Base-by-base conservation (phyloP, 768 basidiomycete species). In the Podaxis pistillaris region DNA sequence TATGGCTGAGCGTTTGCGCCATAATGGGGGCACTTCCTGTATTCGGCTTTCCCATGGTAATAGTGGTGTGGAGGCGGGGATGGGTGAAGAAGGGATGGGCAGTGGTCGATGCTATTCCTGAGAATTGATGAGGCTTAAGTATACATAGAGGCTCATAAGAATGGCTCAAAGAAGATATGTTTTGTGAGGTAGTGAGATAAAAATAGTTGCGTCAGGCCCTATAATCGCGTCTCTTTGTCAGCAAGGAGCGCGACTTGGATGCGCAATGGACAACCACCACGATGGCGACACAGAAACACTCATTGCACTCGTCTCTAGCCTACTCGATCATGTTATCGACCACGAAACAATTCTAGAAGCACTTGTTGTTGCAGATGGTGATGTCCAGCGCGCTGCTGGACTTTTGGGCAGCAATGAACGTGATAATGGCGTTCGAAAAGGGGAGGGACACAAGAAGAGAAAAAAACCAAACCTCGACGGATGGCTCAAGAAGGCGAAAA, bases 301-400 rank as follows among this genome's bases (percentile, higher is more conserved):
- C 37, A 76, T 93, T 47, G 89, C 84, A 9, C 75, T 90, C 61
- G 83, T 91, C n/a, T 74, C 78, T 15, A 91, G 89, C 69, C 74
- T 90, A 13, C 71, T 91, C 57, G 71, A 58, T 72, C 77, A 37
- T 30, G 19, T 54, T 50, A 1, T 51, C 3, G 71, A 76, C 36
- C 77, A 80, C 47, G 73, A 74, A 22, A 67, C 70, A 6, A 78
- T 91, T 0, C 75, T 93, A 4, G 83, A 90, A 49, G 79, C 86
- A 1, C 79, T 93, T 8, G 75, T 87, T 13, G 70, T 79, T 56
- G 78, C 74, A 51, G 74, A 84, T 46, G 91, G 90, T 22, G 76
- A 91, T 66, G 82, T 82, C 24, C 72, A 84, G 59, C 73, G 71
- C 15, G 81, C 90, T 0, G 86, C 82, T 7, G 68, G 70, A 13